phyloP scores from a whole-genome alignment of 192 early-diverging fungal genomes.

The Entrophospora sp. region DNA sequence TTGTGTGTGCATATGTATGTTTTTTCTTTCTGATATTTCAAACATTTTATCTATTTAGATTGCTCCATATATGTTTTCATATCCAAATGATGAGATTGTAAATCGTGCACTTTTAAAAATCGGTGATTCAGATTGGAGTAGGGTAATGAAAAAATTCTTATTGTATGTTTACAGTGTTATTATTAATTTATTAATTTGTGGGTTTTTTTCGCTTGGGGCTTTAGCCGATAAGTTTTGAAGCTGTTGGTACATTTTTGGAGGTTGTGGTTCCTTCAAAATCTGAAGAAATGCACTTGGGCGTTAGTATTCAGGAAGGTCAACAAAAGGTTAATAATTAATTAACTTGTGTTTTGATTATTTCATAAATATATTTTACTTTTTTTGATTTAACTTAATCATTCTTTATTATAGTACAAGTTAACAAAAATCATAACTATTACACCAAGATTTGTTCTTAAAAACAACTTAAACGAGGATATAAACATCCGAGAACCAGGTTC shows the following conservation, averaged over 20 bases:
- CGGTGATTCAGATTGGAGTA: conserved; percentile 72
- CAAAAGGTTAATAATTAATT: conserved; percentile 52
- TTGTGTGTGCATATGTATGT: too few relatives aligned
- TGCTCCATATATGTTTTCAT: conserved; percentile 88
- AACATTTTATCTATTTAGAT: conserved; percentile 35
- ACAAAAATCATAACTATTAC: conserved; percentile 86
- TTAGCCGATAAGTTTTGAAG: conserved; percentile 88
- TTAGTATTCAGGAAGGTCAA: conserved; percentile 77
- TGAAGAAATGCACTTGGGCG: conserved; percentile 70
- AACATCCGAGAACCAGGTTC: conserved; percentile 65
- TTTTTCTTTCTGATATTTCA: too few relatives aligned
- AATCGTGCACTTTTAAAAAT: conserved; percentile 76
- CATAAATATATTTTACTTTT: not conserved
- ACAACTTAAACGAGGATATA: conserved; percentile 63
- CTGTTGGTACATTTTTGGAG: conserved; percentile 79
- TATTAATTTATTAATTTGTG: conserved; percentile 23
- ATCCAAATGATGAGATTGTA: conserved; percentile 71
- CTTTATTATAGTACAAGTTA: conserved; percentile 44
- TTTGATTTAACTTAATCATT: not conserved
- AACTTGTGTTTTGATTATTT: too few relatives aligned
- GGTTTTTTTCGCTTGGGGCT: too few relatives aligned
- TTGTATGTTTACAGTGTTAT: too few relatives aligned
- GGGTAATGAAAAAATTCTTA: too few relatives aligned
- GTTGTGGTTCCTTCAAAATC: conserved; percentile 54
- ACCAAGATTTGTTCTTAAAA: conserved; percentile 84